These are phyloP conservation scores for Schizosaccharomyces versatilis DNA, from an alignment of 1,139 yeast species.

Conservation along the genomic window DNA sequence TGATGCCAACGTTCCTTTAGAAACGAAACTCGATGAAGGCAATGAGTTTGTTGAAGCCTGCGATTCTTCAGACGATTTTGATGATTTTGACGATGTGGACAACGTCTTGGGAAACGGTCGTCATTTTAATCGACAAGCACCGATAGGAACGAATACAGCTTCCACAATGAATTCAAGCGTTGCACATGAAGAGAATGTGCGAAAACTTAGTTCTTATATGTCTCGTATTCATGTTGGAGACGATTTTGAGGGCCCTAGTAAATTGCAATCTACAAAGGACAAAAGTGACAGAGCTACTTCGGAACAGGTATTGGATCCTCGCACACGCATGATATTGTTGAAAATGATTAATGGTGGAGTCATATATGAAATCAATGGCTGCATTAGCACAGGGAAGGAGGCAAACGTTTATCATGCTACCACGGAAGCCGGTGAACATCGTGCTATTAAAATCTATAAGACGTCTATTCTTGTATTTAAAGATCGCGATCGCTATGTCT, in stretches of 20 bases:
- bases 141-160: no score
- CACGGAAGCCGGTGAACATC: conserved; percentile 32
- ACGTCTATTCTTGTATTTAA: conserved; percentile 89
- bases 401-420: conserved; percentile 93
- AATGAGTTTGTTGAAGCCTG: no score
- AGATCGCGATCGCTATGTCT: conserved; percentile 86
- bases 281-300: conserved; percentile 88
- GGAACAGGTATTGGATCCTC: conserved; percentile 86
- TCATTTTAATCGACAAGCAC: no score
- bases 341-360: conserved; percentile 67
- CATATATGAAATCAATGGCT: conserved; percentile 71
- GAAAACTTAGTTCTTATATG: background rate
- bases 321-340: conserved; percentile 64
- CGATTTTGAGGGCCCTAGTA: background rate
- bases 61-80: no score
- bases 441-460: conserved; percentile 84
- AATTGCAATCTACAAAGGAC: conserved; percentile 23
- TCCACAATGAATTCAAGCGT: no score
- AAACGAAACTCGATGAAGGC: no score
- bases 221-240: background rate
- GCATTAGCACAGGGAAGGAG: conserved; percentile 91
- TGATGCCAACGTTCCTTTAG: no score
- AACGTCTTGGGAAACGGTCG: no score
- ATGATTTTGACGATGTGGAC: no score
- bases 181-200: background rate